Evolutionary conservation across 768 basidiomycete species (phyloP), one percentile per base, ranked within the genome.

Genomic region (Auricularia cornea): DNA sequence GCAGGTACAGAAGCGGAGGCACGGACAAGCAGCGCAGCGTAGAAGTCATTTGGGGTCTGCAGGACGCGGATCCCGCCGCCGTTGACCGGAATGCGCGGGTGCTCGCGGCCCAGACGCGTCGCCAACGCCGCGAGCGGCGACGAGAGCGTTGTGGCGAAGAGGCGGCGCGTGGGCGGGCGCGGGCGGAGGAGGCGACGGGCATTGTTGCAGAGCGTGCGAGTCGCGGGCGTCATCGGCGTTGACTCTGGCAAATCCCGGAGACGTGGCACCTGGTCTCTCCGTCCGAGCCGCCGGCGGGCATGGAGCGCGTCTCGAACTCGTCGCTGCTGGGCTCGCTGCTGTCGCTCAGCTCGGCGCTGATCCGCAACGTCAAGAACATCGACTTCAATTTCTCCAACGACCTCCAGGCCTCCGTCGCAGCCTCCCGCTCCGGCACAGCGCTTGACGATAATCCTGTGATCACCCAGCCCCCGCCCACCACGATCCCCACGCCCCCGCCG

Each of bases 21-120:
- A 77, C 84, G 64, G 63, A 87, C 88, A 67, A 89, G 66, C 29
- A 93, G 69, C 0, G 59, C 65, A 3, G 68, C 28, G 70, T 87
- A 83, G 68, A 92, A 93, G 30, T 84, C 75, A 14, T 74, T 66
- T 0, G 91, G 91, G 41, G 80, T 74, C 29, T 73, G 73, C 63
- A 91, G 75, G 2, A 92, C 77, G 12, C 74, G 74, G 30, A 92
- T 76, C 60, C 81, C 76, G 33, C 78, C 66, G 1, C 83, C 74
- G 23, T 77, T 63, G 4, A 85, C 67, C 0, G 76, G 64, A 60
- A 88, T 81, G 60, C 73, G 74, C 29, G 87, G 87, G 59, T 82
- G 83, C 12, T 68, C 23, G 41, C 26, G 52, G 20, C 44, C 38
- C 38, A 65, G 44, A 32, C 33, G 38, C 20, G 30, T 64, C 6